Conservation (phyloP, 768 basidiomycete species). For the Terana coerulea region DNA sequence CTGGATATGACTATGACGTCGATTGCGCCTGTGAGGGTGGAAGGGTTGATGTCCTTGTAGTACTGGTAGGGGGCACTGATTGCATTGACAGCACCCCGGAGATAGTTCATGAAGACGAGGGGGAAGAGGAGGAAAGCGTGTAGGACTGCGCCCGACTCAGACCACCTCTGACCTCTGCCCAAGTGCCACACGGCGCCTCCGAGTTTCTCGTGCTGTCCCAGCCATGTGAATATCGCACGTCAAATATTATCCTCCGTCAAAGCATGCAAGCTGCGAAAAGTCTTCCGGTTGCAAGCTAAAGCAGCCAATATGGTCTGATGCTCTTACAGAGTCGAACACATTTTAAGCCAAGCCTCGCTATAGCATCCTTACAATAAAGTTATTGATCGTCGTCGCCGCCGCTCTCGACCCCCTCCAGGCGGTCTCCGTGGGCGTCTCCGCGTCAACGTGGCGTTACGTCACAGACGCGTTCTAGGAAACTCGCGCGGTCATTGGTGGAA, state of each 20-base stretch:
- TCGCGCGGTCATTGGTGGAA: slow-evolving; percentile 4
- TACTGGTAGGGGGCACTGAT: slow-evolving; percentile 87
- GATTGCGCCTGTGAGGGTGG: slow-evolving; percentile 96
- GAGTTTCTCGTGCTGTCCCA: too few relatives aligned
- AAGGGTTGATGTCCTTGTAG: slow-evolving; percentile 91
- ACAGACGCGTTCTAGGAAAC: slow-evolving; percentile 13
- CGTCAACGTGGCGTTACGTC: slow-evolving; percentile 14
- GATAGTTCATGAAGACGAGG: slow-evolving; percentile 67
- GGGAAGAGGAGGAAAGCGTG: not conserved
- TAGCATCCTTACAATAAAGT: too few relatives aligned
- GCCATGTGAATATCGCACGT: slow-evolving; percentile 1
- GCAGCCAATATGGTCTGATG: too few relatives aligned
- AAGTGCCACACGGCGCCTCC: not conserved
- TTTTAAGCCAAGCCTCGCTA: too few relatives aligned
- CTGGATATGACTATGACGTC: slow-evolving; percentile 95
- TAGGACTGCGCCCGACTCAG: not conserved
- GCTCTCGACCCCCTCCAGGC: too few relatives aligned
- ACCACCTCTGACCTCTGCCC: not conserved
- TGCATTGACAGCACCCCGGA: slow-evolving; percentile 80
- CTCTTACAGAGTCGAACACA: too few relatives aligned
- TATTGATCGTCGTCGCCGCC: too few relatives aligned
- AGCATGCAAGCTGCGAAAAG: too few relatives aligned
- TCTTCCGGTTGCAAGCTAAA: too few relatives aligned
- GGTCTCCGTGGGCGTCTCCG: too few relatives aligned
- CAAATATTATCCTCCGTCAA: not conserved